Percentiles rank a stretch among this genome's conserved stretches.
These are phyloP conservation scores for Clarireedia monteithiana DNA, from an alignment of 2,329 filamentous ascomycete genomes.

Conservation along the genomic window DNA sequence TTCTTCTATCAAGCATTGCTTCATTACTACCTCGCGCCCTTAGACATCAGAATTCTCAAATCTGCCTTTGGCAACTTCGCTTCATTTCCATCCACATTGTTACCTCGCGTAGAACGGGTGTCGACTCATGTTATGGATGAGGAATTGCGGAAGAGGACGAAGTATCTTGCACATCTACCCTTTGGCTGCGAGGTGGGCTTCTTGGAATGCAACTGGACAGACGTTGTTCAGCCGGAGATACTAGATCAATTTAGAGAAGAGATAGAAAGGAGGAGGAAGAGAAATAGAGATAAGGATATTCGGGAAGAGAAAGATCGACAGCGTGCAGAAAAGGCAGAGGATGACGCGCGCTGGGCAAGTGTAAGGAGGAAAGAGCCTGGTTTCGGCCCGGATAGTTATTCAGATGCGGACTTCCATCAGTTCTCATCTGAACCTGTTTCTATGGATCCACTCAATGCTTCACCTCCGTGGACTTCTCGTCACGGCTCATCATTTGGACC, in stretches of 20 bases:
- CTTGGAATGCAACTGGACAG: conserved; percentile 69
- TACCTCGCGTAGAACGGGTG: conserved; percentile 63
- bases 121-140: conserved; percentile 66
- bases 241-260: conserved; percentile 55
- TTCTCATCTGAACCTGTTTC: conserved; percentile 47
- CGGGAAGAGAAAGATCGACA: conserved; percentile 63
- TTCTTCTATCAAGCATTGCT: conserved; percentile 66
- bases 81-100: conserved; percentile 59
- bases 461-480: conserved; percentile 46
- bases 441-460: conserved; percentile 39
- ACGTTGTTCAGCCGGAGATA: conserved; percentile 54
- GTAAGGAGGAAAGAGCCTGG: conserved; percentile 48
- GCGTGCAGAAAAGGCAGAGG: conserved; percentile 60
- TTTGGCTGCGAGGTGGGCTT: conserved; percentile 67
- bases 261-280: conserved; percentile 54
- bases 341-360: conserved; percentile 55
- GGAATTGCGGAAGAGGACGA: conserved; percentile 59
- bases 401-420: conserved; percentile 61
- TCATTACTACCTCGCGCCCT: conserved; percentile 64
- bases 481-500: conserved; percentile 55
- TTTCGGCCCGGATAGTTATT: conserved; percentile 39
- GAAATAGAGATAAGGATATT: conserved; percentile 59
- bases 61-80: conserved; percentile 61
- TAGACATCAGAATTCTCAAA: conserved; percentile 68
- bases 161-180: conserved; percentile 63